phyloP scores from a whole-genome alignment of 2,329 filamentous ascomycete species.

The Clarireedia hainanense region DNA sequence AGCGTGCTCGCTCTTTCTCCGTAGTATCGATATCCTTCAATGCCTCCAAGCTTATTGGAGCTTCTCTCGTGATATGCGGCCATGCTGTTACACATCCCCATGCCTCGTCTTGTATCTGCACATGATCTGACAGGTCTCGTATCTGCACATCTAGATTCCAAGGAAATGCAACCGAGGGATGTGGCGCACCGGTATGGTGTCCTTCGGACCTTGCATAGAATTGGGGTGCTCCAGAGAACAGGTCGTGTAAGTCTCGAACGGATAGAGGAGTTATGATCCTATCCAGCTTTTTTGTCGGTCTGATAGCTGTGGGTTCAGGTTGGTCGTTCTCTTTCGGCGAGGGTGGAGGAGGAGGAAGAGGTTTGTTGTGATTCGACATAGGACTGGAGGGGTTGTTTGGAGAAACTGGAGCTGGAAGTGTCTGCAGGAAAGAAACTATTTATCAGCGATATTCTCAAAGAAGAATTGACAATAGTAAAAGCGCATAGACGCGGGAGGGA shows the following conservation, averaged over 20 bases:
- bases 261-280: slow-evolving; percentile 53
- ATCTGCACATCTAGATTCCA: slow-evolving; percentile 57
- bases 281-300: slow-evolving; percentile 31
- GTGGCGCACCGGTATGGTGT: slow-evolving; percentile 50
- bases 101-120: slow-evolving; percentile 53
- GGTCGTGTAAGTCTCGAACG: slow-evolving; percentile 54
- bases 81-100: slow-evolving; percentile 57
- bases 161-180: slow-evolving; percentile 58
- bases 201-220: slow-evolving; percentile 56
- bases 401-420: slow-evolving; percentile 5
- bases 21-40: slow-evolving; percentile 10
- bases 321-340: slow-evolving; percentile 32
- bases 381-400: slow-evolving; percentile 10
- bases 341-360: slow-evolving; percentile 44
- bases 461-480: slow-evolving; percentile 7
- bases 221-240: slow-evolving; percentile 70
- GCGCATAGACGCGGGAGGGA: background rate
- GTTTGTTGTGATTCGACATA: slow-evolving; percentile 44
- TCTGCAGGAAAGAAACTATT: background rate
- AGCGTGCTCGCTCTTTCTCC: slow-evolving; percentile 20
- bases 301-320: slow-evolving; percentile 31
- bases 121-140: slow-evolving; percentile 56
- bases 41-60: slow-evolving; percentile 35
- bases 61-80: slow-evolving; percentile 49
- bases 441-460: slow-evolving; percentile 9